Conservation (phyloP, 2,329 filamentous ascomycete genomes). For the Clarireedia paspali region DNA sequence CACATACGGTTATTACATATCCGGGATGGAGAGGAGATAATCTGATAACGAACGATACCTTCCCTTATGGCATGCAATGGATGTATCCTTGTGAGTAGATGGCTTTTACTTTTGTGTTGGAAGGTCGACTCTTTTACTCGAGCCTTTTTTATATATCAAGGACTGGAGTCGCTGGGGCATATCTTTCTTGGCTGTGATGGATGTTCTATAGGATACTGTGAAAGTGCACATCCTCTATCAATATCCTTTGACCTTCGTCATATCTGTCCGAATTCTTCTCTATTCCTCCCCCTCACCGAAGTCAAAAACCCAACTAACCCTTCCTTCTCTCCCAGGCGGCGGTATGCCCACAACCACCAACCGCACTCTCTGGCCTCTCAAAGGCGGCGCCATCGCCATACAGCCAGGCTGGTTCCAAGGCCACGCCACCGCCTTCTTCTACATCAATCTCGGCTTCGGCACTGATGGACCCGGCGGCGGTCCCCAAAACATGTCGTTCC, state of each 20-base stretch:
- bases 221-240: background rate
- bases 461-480: constrained; percentile 54
- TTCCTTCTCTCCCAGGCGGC: constrained; percentile 53
- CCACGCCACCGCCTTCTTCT: constrained; percentile 73
- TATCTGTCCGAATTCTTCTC: background rate
- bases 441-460: constrained; percentile 85
- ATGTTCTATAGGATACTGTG: too few species aligned
- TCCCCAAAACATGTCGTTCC: constrained; percentile 79
- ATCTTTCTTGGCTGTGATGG: background rate
- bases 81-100: constrained; percentile 32
- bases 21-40: constrained; percentile 35
- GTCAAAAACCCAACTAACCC: background rate
- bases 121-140: background rate
- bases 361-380: constrained; percentile 84
- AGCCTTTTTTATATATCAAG: background rate
- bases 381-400: constrained; percentile 78
- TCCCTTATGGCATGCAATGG: constrained; percentile 33
- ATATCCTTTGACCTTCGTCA: background rate
- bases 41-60: constrained; percentile 30
- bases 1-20: constrained; percentile 34
- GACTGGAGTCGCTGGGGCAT: background rate
- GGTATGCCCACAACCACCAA: constrained; percentile 72
- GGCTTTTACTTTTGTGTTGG: background rate
- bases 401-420: constrained; percentile 97
- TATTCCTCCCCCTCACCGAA: background rate